These are phyloP conservation scores for Phytophthora sojae DNA, from an alignment of 352 stramenopile species.

Conservation along the genomic window DNA sequence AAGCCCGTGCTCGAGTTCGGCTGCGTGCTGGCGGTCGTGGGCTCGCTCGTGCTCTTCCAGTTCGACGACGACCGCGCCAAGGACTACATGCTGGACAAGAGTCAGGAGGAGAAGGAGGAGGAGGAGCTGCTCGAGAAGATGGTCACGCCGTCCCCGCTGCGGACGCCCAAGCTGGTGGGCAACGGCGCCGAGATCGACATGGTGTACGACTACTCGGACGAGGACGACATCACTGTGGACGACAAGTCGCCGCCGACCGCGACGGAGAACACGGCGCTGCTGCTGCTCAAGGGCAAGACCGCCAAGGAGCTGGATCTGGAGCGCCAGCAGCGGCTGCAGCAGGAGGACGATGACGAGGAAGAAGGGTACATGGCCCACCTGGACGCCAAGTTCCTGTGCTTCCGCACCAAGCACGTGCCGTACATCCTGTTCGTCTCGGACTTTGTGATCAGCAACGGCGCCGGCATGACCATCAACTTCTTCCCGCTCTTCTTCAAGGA, in stretches of 20 bases:
- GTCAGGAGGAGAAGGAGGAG: slow-evolving; percentile 30
- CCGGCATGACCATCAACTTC: slow-evolving; percentile 88
- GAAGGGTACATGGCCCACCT: slow-evolving; percentile 41
- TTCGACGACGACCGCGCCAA: slow-evolving; percentile 73
- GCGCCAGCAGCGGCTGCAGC: slow-evolving; percentile 34
- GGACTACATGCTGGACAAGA: slow-evolving; percentile 43
- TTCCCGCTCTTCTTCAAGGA: slow-evolving; percentile 88
- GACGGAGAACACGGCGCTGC: slow-evolving; percentile 48
- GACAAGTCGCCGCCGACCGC: slow-evolving; percentile 32
- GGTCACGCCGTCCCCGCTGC: slow-evolving; percentile 43
- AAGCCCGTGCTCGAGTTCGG: slow-evolving; percentile 69
- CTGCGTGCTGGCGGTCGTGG: slow-evolving; percentile 56
- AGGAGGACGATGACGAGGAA: slow-evolving; percentile 31
- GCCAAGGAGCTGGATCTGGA: slow-evolving; percentile 38
- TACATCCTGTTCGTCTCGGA: slow-evolving; percentile 76
- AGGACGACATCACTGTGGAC: slow-evolving; percentile 46
- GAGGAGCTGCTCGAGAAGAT: slow-evolving; percentile 32
- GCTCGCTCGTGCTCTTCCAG: slow-evolving; percentile 53
- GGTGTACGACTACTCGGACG: slow-evolving; percentile 78
- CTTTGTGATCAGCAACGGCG: slow-evolving; percentile 88
- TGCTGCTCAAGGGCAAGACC: slow-evolving; percentile 39
- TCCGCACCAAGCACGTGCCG: slow-evolving; percentile 73
- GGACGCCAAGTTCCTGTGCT: slow-evolving; percentile 65
- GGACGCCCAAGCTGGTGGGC: slow-evolving; percentile 67
- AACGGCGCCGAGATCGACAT: slow-evolving; percentile 63